Evolutionary conservation across 495 filamentous ascomycete genomes (phyloP), one percentile per base, ranked within the genome.

Genomic region (Aspergillus biplanus): DNA sequence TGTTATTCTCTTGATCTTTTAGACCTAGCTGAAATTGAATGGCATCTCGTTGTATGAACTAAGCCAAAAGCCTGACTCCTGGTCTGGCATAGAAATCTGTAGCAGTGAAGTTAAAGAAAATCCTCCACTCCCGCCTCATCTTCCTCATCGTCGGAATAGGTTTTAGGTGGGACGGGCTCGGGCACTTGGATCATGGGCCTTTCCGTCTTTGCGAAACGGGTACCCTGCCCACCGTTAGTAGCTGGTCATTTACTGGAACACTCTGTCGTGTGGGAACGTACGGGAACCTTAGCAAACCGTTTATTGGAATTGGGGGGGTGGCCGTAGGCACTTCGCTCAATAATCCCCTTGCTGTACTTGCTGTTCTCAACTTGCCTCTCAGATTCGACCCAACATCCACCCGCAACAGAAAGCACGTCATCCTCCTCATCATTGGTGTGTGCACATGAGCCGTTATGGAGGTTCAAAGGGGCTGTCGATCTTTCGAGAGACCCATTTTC

Each of bases 131-230:
- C 65, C 3, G 65, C 62, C 12, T 69, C 54, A n/a, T 60, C 61
- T 13, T 68, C 64, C 13, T 71, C 68, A 16, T 69, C 63, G n/a
- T 73, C 65, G 31, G 58, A 59, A 6, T 37, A 16, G n/a, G 61
- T 21, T 7, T 16, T 37, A 6, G 47, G n/a, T 6, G 32, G 55
- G 3, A 37, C 12, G 35, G 64, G 35, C 39, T 68, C 65, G 33
- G 61, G 65, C n/a, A 58, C 44, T 16, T 59, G 56, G 39, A 62
- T 59, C 18, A 52, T 37, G 7, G 59, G 56, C 0, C 39, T 56
- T 16, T 64, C 54, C 5, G 50, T 9, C 33, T 52, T 59, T 37
- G 61, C 62, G n/a, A 64, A 27, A 5, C 61, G 61, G 39, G 32
- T 54, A 11, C 58, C 62, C 70, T 72, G 34, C 21, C 18, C 2